A percentile compares a stretch with the other conserved stretches of the same genome.
These are phyloP conservation scores for Hypoxylon cercidicola DNA, from an alignment of 495 filamentous ascomycete species.

Conservation along the genomic window DNA sequence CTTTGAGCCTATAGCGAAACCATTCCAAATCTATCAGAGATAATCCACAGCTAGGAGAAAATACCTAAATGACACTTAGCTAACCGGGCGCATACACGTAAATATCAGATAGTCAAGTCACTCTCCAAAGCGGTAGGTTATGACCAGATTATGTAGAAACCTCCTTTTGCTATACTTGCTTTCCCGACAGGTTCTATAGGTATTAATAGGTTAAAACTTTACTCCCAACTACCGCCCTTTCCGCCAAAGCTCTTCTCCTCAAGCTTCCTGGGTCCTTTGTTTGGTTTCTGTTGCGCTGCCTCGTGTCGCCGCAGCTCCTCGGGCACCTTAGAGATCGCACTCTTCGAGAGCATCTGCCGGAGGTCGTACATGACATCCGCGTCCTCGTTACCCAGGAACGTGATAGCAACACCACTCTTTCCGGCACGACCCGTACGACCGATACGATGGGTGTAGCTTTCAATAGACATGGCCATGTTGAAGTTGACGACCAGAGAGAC, in stretches of 20 bases:
- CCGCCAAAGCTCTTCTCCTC: slow-evolving; percentile 41
- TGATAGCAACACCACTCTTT: slow-evolving; percentile 96
- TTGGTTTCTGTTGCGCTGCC: slow-evolving; percentile 83
- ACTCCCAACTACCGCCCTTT: slow-evolving; percentile 37
- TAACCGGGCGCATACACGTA: too few relatives aligned
- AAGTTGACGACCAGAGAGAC: slow-evolving; percentile 97
- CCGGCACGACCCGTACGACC: slow-evolving; percentile 97
- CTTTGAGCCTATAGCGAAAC: neutral
- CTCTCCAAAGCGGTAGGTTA: too few relatives aligned
- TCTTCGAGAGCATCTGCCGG: slow-evolving; percentile 96
- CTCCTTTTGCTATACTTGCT: slow-evolving; percentile 1
- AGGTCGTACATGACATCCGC: slow-evolving; percentile 94
- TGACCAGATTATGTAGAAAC: neutral
- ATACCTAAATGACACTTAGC: too few relatives aligned
- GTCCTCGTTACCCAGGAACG: slow-evolving; percentile 95
- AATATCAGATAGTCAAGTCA: too few relatives aligned
- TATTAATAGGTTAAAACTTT: neutral
- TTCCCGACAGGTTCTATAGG: slow-evolving; percentile 1
- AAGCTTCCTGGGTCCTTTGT: slow-evolving; percentile 49
- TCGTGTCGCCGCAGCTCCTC: slow-evolving; percentile 95
- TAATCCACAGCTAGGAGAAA: too few relatives aligned
- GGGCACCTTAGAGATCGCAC: slow-evolving; percentile 86
- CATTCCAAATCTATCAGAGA: too few relatives aligned
- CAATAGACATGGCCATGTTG: slow-evolving; percentile 96
- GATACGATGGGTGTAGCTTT: slow-evolving; percentile 97